These are phyloP conservation scores for Apiotrichum domesticum DNA, from an alignment of 1,284 basidiomycete species.

Conservation along the genomic window DNA sequence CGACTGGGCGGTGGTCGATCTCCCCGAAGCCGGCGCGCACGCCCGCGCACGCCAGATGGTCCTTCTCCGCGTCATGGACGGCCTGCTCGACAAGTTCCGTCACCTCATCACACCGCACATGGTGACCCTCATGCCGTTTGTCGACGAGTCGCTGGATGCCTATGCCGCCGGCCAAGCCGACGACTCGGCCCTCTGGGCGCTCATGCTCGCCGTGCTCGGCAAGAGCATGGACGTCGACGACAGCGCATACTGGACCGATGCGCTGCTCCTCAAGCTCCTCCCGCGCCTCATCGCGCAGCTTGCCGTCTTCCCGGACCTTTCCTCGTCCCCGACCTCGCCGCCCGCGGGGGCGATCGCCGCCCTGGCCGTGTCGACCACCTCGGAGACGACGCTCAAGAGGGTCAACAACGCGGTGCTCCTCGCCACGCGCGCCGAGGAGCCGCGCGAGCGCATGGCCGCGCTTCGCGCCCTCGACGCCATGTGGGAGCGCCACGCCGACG, in stretches of 20 bases:
- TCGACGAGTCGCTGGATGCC: slow-evolving; percentile 59
- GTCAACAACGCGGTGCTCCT: slow-evolving; percentile 80
- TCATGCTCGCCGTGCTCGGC: slow-evolving; percentile 59
- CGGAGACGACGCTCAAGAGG: slow-evolving; percentile 60
- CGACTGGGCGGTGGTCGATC: slow-evolving; percentile 82
- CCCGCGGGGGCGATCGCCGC: slow-evolving; percentile 53
- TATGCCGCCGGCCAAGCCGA: slow-evolving; percentile 44
- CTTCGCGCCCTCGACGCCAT: slow-evolving; percentile 63
- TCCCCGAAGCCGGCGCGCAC: slow-evolving; percentile 30
- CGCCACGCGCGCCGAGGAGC: slow-evolving; percentile 75
- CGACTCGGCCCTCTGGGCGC: slow-evolving; percentile 56
- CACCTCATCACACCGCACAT: slow-evolving; percentile 87
- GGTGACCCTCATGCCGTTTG: slow-evolving; percentile 64
- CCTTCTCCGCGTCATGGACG: slow-evolving; percentile 66
- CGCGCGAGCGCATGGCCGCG: slow-evolving; percentile 61
- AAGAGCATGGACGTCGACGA: slow-evolving; percentile 75
- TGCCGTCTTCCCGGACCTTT: slow-evolving; percentile 27
- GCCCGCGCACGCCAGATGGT: slow-evolving; percentile 53
- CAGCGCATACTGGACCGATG: slow-evolving; percentile 82
- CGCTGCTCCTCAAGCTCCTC: slow-evolving; percentile 62
- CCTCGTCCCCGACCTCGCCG: slow-evolving; percentile 14
- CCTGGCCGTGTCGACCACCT: slow-evolving; percentile 55
- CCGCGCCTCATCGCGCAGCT: slow-evolving; percentile 62
- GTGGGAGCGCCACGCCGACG: slow-evolving; percentile 63
- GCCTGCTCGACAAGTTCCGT: slow-evolving; percentile 79